These are phyloP conservation scores for Wickerhamiella musiphila DNA, from an alignment of 805 yeast genomes.

Conservation along the genomic window DNA sequence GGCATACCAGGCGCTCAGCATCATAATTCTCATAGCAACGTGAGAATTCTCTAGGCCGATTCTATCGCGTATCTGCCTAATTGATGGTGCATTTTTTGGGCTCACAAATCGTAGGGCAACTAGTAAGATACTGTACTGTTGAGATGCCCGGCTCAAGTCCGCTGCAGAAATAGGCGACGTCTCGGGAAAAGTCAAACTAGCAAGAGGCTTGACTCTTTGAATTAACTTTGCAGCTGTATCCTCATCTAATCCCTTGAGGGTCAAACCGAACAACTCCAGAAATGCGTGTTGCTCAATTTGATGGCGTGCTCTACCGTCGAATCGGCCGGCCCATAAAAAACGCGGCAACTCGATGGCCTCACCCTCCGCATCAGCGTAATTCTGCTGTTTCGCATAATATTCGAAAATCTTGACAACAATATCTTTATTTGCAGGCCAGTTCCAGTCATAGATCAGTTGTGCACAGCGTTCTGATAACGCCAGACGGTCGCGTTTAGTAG, in stretches of 20 bases:
- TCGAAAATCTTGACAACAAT: constrained; percentile 8
- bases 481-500: no score
- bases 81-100: constrained; percentile 5
- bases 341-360: constrained; percentile 12
- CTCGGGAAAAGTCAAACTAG: constrained; percentile 10
- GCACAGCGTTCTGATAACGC: constrained; percentile 5
- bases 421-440: constrained; percentile 12
- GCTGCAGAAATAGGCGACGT: constrained; percentile 6
- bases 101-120: constrained; percentile 8
- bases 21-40: constrained; percentile 11
- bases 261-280: constrained; percentile 13
- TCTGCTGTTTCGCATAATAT: constrained; percentile 9
- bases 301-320: constrained; percentile 9
- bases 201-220: constrained; percentile 14
- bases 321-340: constrained; percentile 6
- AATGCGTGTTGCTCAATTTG: constrained; percentile 9
- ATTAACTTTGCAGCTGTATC: constrained; percentile 6
- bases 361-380: constrained; percentile 13
- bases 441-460: constrained; percentile 8
- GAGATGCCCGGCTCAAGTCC: constrained; percentile 11
- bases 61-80: constrained; percentile 12
- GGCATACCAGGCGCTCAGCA: constrained; percentile 14
- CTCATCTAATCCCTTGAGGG: constrained; percentile 4
- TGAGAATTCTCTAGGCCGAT: constrained; percentile 10
- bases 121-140: constrained; percentile 13